Evolutionary conservation across 495 filamentous ascomycete species (phyloP), one percentile per base, ranked within the genome.

Genomic region (Oidiodendron maius): DNA sequence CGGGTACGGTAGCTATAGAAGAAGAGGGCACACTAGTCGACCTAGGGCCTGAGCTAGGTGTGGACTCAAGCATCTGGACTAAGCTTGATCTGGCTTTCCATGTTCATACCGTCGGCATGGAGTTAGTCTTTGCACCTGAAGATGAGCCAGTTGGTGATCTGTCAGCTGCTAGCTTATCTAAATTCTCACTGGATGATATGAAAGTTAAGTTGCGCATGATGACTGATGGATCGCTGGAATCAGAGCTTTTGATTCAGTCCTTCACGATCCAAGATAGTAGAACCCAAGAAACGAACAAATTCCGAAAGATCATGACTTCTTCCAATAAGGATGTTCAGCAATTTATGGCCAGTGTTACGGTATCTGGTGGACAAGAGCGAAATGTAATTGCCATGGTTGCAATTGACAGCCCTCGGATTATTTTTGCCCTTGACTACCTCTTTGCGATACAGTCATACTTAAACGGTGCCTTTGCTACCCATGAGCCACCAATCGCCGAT

Each of bases 221-320:
- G 54, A 93, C 84, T 21, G 90, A 98, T 67, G 84, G 86, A 16
- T 89, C 91, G 10, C 61, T 98, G 15, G 93, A 98, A 63, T 91
- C 91, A 1, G 94, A 98, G 64, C 77, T 98, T 20, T 70, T 96
- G 40, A 88, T 97, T 21, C 86, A 95, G 50, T 93, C 93, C 0
- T 94, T 98, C 62, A 95, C 91, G 0, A 95, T 97, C 54, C 80
- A 83, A 39, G 93, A 98, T 60, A 96, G 86, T 52, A 82, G 93
- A 40, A 81, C 78, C 22, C 74, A 79, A 38, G 89, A 93, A 51
- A 87, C 82, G 6, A 97, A 96, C 65, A 96, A 96, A 63, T 98
- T 91, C 76, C 80, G 88, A 36, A 95, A 94, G 63, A 95, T 97
- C 65, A 97, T 98, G 93, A 91, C 91, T 18, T 81, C 94, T 53